Conservation (phyloP, 345 rosid genomes). For the Nasturtium officinale region DNA sequence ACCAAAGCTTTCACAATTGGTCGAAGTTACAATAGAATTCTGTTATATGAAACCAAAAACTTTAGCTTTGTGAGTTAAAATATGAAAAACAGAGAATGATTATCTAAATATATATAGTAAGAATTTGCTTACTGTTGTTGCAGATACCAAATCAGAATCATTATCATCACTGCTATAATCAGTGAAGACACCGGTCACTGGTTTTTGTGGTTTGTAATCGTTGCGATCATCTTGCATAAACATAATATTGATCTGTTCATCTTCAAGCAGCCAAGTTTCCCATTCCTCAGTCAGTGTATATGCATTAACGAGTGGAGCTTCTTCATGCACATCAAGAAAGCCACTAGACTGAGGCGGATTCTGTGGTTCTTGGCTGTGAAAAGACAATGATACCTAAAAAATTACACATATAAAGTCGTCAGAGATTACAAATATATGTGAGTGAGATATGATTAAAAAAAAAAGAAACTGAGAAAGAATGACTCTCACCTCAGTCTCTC, state of each 20-base stretch:
- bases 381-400: background rate
- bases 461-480: background rate
- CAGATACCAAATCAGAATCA: background rate
- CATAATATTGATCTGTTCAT: background rate
- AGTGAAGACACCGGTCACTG: conserved; percentile 1
- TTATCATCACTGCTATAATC: conserved; percentile 20
- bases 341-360: background rate
- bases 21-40: conserved; percentile 17
- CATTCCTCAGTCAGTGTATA: too few relatives aligned
- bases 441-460: background rate
- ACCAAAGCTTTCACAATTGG: conserved; percentile 23
- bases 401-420: background rate
- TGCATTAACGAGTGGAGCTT: too few relatives aligned
- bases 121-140: conserved; percentile 29
- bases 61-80: background rate
- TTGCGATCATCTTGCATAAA: conserved; percentile 11
- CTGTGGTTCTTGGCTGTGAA: background rate
- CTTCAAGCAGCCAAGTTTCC: background rate
- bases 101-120: background rate
- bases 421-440: background rate
- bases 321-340: background rate
- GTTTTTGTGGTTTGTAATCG: conserved; percentile 23
- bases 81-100: conserved; percentile 9
- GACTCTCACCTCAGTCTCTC: background rate
- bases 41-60: conserved; percentile 1